Evolutionary conservation across 441 rosid genomes (phyloP).

Genomic region (Iberis amara): DNA sequence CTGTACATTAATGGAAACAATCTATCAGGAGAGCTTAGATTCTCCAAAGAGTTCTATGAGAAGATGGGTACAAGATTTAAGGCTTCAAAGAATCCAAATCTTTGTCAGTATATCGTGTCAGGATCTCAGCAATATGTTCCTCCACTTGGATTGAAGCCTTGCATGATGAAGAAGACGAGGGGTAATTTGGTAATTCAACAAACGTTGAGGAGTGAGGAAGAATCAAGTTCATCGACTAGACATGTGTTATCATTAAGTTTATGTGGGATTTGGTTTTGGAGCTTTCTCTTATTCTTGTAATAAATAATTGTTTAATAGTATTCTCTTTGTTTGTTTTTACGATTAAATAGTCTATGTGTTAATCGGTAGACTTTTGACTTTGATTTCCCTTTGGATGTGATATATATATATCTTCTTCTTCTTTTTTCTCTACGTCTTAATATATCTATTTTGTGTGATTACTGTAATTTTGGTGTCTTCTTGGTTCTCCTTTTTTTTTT

Average conservation of each 20-base stretch:
- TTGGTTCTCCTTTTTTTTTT: no score
- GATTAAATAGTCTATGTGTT: not conserved
- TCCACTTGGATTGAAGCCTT: constrained; percentile 54
- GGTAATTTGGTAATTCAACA: constrained; percentile 25
- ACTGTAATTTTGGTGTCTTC: no score
- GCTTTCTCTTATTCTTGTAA: constrained; percentile 21
- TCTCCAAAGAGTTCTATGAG: constrained; percentile 48
- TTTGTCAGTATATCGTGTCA: constrained; percentile 46
- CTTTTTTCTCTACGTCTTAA: no score
- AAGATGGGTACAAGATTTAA: constrained; percentile 78
- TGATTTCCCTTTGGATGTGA: no score
- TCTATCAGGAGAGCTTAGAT: constrained; percentile 64
- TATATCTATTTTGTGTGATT: no score
- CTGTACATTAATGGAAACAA: constrained; percentile 74
- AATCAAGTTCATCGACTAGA: constrained; percentile 30
- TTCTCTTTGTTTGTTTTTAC: not conserved
- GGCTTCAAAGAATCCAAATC: constrained; percentile 72
- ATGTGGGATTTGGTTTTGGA: constrained; percentile 28
- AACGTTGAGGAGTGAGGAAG: constrained; percentile 19
- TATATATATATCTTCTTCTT: no score
- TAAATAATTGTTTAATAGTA: not conserved
- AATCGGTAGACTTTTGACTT: no score
- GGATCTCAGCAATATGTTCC: constrained; percentile 32
- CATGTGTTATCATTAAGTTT: constrained; percentile 22
- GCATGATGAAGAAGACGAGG: constrained; percentile 33